phyloP scores from a whole-genome alignment of 495 filamentous ascomycete genomes.

The Penicillium lividum region DNA sequence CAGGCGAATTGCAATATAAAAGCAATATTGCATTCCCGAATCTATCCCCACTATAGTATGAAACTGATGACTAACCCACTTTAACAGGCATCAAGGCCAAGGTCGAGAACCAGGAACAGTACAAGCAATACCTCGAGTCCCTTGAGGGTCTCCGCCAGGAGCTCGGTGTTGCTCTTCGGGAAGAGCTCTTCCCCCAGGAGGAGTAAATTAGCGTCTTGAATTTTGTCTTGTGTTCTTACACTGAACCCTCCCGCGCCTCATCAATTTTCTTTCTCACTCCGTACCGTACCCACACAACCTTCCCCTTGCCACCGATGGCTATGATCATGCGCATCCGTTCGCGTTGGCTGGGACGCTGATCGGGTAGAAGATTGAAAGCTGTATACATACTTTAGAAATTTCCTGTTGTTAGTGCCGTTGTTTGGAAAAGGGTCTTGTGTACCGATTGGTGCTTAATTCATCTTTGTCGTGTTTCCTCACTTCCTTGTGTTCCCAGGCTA shows the following conservation, averaged over 20 bases:
- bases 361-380: slow-evolving; percentile 47
- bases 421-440: slow-evolving; percentile 34
- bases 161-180: slow-evolving; percentile 86
- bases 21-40: not conserved
- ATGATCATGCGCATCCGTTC: slow-evolving; percentile 12
- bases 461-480: slow-evolving; percentile 23
- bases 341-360: slow-evolving; percentile 24
- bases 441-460: slow-evolving; percentile 32
- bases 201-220: slow-evolving; percentile 45
- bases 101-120: slow-evolving; percentile 97
- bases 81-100: slow-evolving; percentile 92
- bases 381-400: slow-evolving; percentile 51
- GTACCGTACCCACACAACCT: slow-evolving; percentile 13
- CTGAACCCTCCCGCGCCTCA: slow-evolving; percentile 15
- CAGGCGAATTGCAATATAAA: not conserved
- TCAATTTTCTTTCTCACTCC: slow-evolving; percentile 29
- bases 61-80: slow-evolving; percentile 18
- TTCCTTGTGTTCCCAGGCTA: not conserved
- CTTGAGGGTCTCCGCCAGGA: slow-evolving; percentile 92
- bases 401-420: slow-evolving; percentile 33
- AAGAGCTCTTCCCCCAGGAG: slow-evolving; percentile 89
- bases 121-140: slow-evolving; percentile 93
- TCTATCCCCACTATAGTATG: not conserved
- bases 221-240: slow-evolving; percentile 8
- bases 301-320: slow-evolving; percentile 15